Evolutionary conservation across 345 rosid species (phyloP), one percentile per base, ranked within the genome.

Genomic region (Litchi chinensis): DNA sequence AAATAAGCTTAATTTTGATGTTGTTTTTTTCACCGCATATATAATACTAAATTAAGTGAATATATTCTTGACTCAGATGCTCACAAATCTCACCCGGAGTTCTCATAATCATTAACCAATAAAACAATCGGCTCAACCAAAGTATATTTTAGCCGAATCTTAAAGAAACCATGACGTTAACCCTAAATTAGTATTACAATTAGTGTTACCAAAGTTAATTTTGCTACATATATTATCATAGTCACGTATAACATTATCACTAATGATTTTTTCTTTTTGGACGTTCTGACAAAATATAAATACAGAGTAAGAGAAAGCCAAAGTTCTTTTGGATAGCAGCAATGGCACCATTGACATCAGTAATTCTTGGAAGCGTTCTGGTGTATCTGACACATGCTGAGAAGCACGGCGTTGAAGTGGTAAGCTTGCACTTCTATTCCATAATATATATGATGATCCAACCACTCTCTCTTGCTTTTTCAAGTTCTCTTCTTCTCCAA

Each of bases 321-420:
- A 92, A 79, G 70, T 84, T 92, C 52, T 95, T 95, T 44, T 95
- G 98, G 98, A 82, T 93, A 80, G 87, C 97, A 71, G 98, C 98
- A 81, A 89, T 93, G 94, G 91, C 97, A 15, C 98, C 98, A 57
- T 82, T 95, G 83, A 90, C 92, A 9, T 88, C 97, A 0, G 95
- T 95, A 43, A 68, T 95, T 37, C 76, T 92, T 65, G 98, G 94
- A 79, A 95, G 94, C 72, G 79, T 93, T 40, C 91, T 95, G 18
- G 95, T 92, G 60, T 95, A 89, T 77, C 77, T 91, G 80, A 83
- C 94, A 11, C 95, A 91, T 74, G 92, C 95, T 50, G 97, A 93
- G 68, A 90, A 68, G 44, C 98, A 91, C 74, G 98, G 97, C 28
- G 87, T 95, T 78, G 86, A 87, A 88, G 93, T 91, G 90, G 98